Evolutionary conservation across 192 early-diverging fungal species (phyloP).

Genomic region (Dissophora ornata): DNA sequence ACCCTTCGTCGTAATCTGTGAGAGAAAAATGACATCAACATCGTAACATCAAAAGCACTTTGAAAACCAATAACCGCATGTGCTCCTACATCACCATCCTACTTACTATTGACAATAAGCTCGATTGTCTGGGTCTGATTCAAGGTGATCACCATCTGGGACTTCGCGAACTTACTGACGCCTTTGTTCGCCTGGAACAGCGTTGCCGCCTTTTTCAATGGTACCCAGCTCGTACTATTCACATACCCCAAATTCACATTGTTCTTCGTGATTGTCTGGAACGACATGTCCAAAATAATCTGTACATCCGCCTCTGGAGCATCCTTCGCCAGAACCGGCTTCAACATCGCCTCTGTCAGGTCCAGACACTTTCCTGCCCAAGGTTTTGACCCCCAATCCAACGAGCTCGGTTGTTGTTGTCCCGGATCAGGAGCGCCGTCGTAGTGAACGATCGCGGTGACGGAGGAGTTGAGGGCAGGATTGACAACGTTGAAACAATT

Average conservation of each 20-base stretch:
- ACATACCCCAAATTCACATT: conserved; percentile 10
- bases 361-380: conserved; percentile 21
- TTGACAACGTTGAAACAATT: conserved; percentile 32
- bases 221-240: conserved; percentile 23
- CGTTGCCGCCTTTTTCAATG: conserved; percentile 8
- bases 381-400: conserved; percentile 3
- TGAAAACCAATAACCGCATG: too few relatives aligned
- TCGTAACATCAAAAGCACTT: too few relatives aligned
- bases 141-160: conserved; percentile 11
- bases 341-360: conserved; percentile 15
- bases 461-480: conserved; percentile 16
- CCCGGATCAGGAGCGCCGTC: conserved; percentile 19
- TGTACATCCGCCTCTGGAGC: conserved; percentile 15
- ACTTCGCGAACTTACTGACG: not conserved
- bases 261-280: conserved; percentile 10
- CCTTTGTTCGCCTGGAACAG: conserved; percentile 19
- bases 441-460: conserved; percentile 45
- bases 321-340: conserved; percentile 11
- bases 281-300: conserved; percentile 10
- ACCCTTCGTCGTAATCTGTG: conserved; percentile 23
- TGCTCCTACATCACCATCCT: too few relatives aligned
- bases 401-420: conserved; percentile 1
- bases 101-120: conserved; percentile 38
- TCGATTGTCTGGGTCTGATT: conserved; percentile 26
- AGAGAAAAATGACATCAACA: not conserved